Base-by-base conservation (phyloP, 345 rosid genomes). In the Salix purpurea region DNA sequence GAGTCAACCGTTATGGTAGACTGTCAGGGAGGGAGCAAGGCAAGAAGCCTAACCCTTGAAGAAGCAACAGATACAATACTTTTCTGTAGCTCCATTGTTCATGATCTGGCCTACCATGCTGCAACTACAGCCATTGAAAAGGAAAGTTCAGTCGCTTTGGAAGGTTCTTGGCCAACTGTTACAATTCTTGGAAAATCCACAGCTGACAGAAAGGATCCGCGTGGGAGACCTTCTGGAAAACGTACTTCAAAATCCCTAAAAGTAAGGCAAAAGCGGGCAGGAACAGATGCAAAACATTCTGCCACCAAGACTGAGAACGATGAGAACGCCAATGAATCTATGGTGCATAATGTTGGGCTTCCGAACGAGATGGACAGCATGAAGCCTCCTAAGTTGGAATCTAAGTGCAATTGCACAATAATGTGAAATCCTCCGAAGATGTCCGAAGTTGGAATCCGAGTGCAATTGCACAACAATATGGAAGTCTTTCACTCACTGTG, bases 391-490 rank as follows among this genome's bases (percentile, higher is more conserved):
- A 92, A 91, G 91, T 92, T 92, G 56, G 97, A 96, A 85, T 90
- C 94, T 46, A 96, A 93, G 85, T 96, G 99, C 89, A 96, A 96
- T 78, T 96, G 99, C 94, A 82, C 95, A 70, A 92, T 96, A 86
- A 93, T 96, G 99, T 96, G 91, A 93, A 50, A 40, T 11, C 77
- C 88, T 62, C 92, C 96, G 26, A 74, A 84, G 80, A 80, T 78
- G 72, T 64, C 95, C 91, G 4, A 92, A 91, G 91, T 92, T 92
- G 56, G 97, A 96, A 85, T 90, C 94, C 50, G 93, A 93, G 83
- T 96, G 99, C 89, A 96, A 96, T 78, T 96, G 99, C 94, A 82
- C 95, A 71, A 91, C 93, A 86, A 93, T 96, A 97, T 96, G 91
- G 91, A 50, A 44, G 80, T 67, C 61, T 54, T 71, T 77, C 58